Conservation (phyloP, 768 basidiomycete genomes). For the Austroboletus eburneus region DNA sequence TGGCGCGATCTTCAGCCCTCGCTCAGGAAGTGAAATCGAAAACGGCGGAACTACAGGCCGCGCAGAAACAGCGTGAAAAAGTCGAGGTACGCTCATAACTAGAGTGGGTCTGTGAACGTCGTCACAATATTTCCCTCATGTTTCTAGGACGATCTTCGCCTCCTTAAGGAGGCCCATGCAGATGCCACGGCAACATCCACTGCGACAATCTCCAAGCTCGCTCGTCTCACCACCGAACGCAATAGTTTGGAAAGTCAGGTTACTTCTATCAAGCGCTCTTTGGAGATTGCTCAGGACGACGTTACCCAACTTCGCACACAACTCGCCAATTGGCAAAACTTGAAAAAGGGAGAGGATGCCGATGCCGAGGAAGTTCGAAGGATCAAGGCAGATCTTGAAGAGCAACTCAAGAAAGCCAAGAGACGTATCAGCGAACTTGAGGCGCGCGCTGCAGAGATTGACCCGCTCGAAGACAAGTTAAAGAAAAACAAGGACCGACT, state of each 20-base stretch:
- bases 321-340: conserved; percentile 61
- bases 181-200: conserved; percentile 45
- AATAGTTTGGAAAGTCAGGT: conserved; percentile 52
- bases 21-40: conserved; percentile 37
- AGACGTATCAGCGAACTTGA: conserved; percentile 28
- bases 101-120: background rate
- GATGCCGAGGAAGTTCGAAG: conserved; percentile 55
- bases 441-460: conserved; percentile 19
- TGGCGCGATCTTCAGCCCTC: conserved; percentile 32
- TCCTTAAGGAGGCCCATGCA: conserved; percentile 48
- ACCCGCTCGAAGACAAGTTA: conserved; percentile 33
- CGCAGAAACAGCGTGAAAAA: conserved; percentile 42
- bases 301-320: conserved; percentile 57
- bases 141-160: conserved; percentile 35
- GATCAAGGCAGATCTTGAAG: conserved; percentile 52
- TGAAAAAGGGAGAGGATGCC: conserved; percentile 61
- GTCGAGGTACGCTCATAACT: conserved; percentile 38
- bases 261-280: conserved; percentile 50
- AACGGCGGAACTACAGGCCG: conserved; percentile 35
- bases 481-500: conserved; percentile 42
- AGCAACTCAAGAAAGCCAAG: conserved; percentile 47
- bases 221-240: conserved; percentile 54
- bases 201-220: conserved; percentile 47
- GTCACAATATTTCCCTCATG: background rate
- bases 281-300: conserved; percentile 55